These are phyloP conservation scores for Auriculariales sp. DNA, from an alignment of 768 basidiomycete genomes.

Conservation along the genomic window DNA sequence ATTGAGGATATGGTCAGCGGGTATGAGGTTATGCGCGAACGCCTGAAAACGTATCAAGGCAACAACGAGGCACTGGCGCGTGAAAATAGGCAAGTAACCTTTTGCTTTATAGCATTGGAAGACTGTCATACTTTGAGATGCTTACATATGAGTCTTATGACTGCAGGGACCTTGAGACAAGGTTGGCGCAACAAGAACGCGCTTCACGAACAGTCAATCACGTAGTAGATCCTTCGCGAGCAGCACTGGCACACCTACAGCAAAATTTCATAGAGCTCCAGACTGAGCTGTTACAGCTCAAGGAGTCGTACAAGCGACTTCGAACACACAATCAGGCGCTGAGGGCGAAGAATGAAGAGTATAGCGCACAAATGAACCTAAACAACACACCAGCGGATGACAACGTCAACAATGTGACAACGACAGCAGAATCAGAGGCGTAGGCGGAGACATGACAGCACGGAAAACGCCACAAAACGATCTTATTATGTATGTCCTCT, in stretches of 20 bases:
- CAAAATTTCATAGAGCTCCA: not conserved
- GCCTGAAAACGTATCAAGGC: slow-evolving; percentile 42
- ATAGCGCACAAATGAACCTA: not conserved
- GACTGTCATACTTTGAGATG: slow-evolving; percentile 1
- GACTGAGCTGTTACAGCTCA: slow-evolving; percentile 16
- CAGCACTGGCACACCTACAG: too few relatives aligned
- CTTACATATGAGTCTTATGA: too few relatives aligned
- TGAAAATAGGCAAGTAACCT: slow-evolving; percentile 36
- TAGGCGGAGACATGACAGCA: too few relatives aligned
- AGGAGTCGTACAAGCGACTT: slow-evolving; percentile 34
- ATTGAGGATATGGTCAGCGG: slow-evolving; percentile 39
- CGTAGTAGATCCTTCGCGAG: too few relatives aligned
- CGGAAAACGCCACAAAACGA: too few relatives aligned
- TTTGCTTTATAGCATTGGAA: not conserved
- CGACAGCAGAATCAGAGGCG: not conserved
- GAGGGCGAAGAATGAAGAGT: slow-evolving; percentile 44
- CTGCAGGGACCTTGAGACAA: too few relatives aligned
- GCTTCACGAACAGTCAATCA: too few relatives aligned
- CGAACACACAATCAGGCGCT: slow-evolving; percentile 43
- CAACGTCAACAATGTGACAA: not conserved
- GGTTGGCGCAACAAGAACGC: too few relatives aligned
- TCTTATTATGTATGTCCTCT: too few relatives aligned
- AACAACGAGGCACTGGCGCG: slow-evolving; percentile 41
- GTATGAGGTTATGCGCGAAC: slow-evolving; percentile 52
- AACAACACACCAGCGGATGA: not conserved